These are phyloP conservation scores for Chaetomium cochliodes DNA, from an alignment of 495 filamentous ascomycete species.

Conservation along the genomic window DNA sequence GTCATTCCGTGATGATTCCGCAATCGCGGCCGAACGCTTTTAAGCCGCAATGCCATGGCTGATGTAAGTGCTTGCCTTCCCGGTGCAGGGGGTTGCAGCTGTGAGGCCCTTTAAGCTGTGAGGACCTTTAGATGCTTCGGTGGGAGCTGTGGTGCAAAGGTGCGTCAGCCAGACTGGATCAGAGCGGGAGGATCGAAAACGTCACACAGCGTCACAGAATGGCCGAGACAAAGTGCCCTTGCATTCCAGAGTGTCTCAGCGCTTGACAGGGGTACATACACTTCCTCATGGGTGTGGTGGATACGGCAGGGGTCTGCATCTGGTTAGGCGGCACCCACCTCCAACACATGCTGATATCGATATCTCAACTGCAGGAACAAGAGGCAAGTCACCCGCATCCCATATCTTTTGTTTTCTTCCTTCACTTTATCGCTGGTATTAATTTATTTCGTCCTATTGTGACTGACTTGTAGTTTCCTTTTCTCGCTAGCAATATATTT, in stretches of 20 bases:
- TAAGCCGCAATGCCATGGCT: not conserved
- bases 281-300: too few species aligned
- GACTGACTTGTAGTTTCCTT: too few species aligned
- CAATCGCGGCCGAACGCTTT: not conserved
- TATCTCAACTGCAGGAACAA: too few species aligned
- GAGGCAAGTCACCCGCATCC: too few species aligned
- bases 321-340: too few species aligned
- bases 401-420: too few species aligned
- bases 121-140: not conserved
- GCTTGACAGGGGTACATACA: not conserved
- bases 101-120: too few species aligned
- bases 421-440: too few species aligned
- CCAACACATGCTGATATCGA: too few species aligned
- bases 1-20: too few species aligned
- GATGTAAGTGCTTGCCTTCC: not conserved
- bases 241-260: slow-evolving; percentile 5
- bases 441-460: too few species aligned
- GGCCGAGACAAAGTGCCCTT: slow-evolving; percentile 10
- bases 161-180: slow-evolving; percentile 10
- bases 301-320: not conserved
- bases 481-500: too few species aligned
- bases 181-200: slow-evolving; percentile 2
- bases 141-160: not conserved
- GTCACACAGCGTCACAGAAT: slow-evolving; percentile 3
- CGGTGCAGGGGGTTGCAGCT: not conserved